Evolutionary conservation across 768 basidiomycete species (phyloP).

Genomic region (Xerocomellus intermedius): DNA sequence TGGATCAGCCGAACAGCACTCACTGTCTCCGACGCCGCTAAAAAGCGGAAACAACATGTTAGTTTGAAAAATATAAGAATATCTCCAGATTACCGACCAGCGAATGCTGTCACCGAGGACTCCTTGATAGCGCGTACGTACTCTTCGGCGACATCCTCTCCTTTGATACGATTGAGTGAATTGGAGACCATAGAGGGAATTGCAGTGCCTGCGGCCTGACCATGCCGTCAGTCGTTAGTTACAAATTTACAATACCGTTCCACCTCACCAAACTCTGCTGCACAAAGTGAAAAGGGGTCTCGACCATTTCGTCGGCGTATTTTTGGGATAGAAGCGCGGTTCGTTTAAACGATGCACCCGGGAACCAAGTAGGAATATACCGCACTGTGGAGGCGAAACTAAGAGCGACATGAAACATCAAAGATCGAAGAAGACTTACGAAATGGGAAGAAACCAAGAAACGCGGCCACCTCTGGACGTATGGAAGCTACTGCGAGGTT

Average conservation of each 20-base stretch:
- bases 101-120: conserved; percentile 30
- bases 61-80: neutral
- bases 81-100: conserved; percentile 12
- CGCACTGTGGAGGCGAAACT: conserved; percentile 24
- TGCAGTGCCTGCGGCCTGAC: conserved; percentile 25
- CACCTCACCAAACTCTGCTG: conserved; percentile 33
- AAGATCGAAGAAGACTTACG: conserved; percentile 23
- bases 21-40: conserved; percentile 33
- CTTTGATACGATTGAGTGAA: conserved; percentile 14
- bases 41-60: neutral
- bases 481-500: conserved; percentile 20
- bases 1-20: neutral
- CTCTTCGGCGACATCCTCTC: neutral
- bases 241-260: neutral
- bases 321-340: conserved; percentile 24
- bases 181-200: conserved; percentile 30
- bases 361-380: conserved; percentile 40
- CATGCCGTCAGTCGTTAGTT: neutral
- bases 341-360: conserved; percentile 37
- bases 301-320: conserved; percentile 23
- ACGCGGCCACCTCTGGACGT: conserved; percentile 29
- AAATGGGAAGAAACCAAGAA: conserved; percentile 39
- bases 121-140: conserved; percentile 27
- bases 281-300: conserved; percentile 33
- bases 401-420: neutral